phyloP scores from a whole-genome alignment of 2,329 filamentous ascomycete genomes.

The Bertia moriformis region DNA sequence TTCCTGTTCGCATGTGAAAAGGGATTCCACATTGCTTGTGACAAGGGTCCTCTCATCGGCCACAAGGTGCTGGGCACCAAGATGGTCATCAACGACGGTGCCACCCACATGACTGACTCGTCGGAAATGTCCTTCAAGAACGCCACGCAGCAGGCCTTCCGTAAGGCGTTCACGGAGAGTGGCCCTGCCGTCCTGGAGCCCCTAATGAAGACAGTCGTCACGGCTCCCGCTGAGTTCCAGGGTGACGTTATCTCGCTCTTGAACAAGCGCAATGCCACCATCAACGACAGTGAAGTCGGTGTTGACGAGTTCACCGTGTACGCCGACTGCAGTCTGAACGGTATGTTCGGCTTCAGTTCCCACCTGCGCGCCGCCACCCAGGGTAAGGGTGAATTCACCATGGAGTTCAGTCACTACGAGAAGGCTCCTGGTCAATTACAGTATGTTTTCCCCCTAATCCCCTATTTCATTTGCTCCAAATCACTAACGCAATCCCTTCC shows the following conservation, averaged over 20 bases:
- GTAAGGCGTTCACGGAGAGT: slow-evolving; percentile 74
- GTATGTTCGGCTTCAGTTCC: slow-evolving; percentile 94
- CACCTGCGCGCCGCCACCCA: slow-evolving; percentile 86
- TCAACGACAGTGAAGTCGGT: slow-evolving; percentile 88
- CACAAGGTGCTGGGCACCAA: slow-evolving; percentile 78
- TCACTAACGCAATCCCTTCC: not conserved
- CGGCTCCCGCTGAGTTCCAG: slow-evolving; percentile 92
- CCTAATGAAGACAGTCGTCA: slow-evolving; percentile 95
- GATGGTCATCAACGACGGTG: slow-evolving; percentile 92
- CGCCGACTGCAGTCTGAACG: slow-evolving; percentile 84
- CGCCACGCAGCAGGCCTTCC: slow-evolving; percentile 91
- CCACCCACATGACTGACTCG: slow-evolving; percentile 94
- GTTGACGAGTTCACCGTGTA: slow-evolving; percentile 84
- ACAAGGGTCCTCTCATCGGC: slow-evolving; percentile 79
- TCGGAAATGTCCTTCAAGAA: slow-evolving; percentile 92
- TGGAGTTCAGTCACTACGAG: slow-evolving; percentile 97
- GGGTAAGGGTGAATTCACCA: slow-evolving; percentile 94
- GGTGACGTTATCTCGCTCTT: slow-evolving; percentile 85
- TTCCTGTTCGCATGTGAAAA: slow-evolving; percentile 89
- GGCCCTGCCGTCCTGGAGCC: slow-evolving; percentile 81
- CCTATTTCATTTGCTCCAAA: not conserved
- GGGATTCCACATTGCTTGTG: slow-evolving; percentile 71
- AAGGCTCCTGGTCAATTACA: slow-evolving; percentile 78
- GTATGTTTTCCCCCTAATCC: slow-evolving; percentile 33
- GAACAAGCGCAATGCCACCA: slow-evolving; percentile 92